These are phyloP conservation scores for Yamadazyma aaseri DNA, from an alignment of 1,139 yeast genomes.

Conservation along the genomic window DNA sequence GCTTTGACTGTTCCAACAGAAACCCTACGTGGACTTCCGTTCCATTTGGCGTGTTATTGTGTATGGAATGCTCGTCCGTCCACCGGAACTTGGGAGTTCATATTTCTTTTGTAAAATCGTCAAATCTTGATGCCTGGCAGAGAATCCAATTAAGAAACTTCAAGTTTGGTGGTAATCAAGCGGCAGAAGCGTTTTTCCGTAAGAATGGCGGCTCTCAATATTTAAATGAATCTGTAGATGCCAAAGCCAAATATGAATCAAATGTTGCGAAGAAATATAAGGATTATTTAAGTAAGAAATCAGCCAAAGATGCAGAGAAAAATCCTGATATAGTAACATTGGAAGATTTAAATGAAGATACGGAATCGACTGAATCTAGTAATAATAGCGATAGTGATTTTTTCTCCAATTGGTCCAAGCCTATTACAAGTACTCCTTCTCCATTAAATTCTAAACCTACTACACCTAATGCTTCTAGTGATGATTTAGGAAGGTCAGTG, in stretches of 20 bases:
- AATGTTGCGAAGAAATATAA: constrained; percentile 76
- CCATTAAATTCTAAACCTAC: constrained; percentile 45
- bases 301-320: constrained; percentile 61
- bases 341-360: constrained; percentile 51
- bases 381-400: constrained; percentile 52
- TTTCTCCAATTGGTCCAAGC: constrained; percentile 89
- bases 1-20: constrained; percentile 62
- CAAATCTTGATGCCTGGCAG: constrained; percentile 89
- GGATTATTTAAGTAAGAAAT: constrained; percentile 70
- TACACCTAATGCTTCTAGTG: constrained; percentile 47
- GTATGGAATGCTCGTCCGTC: constrained; percentile 50
- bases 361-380: constrained; percentile 31
- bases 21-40: constrained; percentile 55
- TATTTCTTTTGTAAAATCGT: constrained; percentile 71
- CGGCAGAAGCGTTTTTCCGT: constrained; percentile 76
- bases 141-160: constrained; percentile 83
- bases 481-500: constrained; percentile 25
- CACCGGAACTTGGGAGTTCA: constrained; percentile 53
- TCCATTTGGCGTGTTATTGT: constrained; percentile 48
- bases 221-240: constrained; percentile 52
- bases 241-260: constrained; percentile 77
- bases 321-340: constrained; percentile 68
- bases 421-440: constrained; percentile 55
- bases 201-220: constrained; percentile 83
- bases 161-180: constrained; percentile 89